phyloP scores from a whole-genome alignment of 2,329 filamentous ascomycete genomes.

The Fusarium oligoseptatum region DNA sequence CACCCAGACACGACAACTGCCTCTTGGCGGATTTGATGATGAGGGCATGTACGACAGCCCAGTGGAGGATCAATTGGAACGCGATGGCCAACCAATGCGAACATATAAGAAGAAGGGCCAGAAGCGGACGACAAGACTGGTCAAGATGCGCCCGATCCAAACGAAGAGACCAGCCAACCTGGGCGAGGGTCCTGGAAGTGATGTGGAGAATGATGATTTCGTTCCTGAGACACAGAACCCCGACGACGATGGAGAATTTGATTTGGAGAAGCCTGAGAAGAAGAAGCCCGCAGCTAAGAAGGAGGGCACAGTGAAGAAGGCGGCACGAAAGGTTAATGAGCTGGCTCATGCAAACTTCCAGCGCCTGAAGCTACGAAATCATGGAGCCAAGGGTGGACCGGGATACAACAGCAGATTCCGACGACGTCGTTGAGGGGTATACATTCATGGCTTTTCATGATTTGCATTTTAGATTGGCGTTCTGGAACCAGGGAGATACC shows the following conservation, averaged over 20 bases:
- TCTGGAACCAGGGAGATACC: constrained; percentile 32
- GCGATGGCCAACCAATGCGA: constrained; percentile 70
- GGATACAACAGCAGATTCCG: constrained; percentile 70
- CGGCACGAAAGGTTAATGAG: constrained; percentile 72
- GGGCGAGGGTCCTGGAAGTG: constrained; percentile 46
- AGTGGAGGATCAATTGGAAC: constrained; percentile 63
- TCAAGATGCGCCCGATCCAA: constrained; percentile 72
- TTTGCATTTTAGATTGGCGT: constrained; percentile 28
- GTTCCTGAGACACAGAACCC: constrained; percentile 48
- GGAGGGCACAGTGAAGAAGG: constrained; percentile 64
- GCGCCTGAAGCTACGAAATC: constrained; percentile 72
- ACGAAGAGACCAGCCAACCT: constrained; percentile 61
- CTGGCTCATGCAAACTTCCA: constrained; percentile 77
- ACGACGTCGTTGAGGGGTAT: constrained; percentile 55
- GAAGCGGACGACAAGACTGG: constrained; percentile 80
- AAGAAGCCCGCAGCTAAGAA: constrained; percentile 49
- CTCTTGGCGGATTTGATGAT: constrained; percentile 74
- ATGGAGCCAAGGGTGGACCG: constrained; percentile 72
- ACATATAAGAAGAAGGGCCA: constrained; percentile 87
- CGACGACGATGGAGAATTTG: constrained; percentile 32
- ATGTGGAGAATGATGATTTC: constrained; percentile 54
- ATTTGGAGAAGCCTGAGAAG: constrained; percentile 36
- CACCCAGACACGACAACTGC: constrained; percentile 56
- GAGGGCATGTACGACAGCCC: constrained; percentile 70
- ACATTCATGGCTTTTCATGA: constrained; percentile 15